Conservation (phyloP, 352 stramenopile species). For the Pythium periplocum region DNA sequence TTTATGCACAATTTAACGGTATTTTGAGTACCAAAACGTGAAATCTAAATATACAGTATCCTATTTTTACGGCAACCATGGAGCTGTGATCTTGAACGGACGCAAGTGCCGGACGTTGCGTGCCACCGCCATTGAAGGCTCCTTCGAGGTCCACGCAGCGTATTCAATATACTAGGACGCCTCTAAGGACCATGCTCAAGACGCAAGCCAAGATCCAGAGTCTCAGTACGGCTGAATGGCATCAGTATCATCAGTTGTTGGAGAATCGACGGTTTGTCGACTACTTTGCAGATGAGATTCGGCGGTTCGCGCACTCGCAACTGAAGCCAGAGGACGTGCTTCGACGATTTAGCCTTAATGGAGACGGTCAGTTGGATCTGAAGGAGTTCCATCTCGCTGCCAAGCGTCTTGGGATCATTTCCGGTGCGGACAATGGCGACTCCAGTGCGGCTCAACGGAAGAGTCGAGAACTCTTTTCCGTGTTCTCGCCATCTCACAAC, state of each 20-base stretch:
- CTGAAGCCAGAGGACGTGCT: slow-evolving; percentile 71
- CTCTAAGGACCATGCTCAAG: slow-evolving; percentile 34
- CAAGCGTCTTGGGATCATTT: slow-evolving; percentile 62
- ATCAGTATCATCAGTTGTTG: slow-evolving; percentile 64
- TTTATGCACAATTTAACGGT: no score
- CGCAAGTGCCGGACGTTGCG: no score
- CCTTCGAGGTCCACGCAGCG: no score
- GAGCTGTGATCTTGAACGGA: no score
- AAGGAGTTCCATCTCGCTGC: slow-evolving; percentile 70
- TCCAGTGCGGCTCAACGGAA: slow-evolving; percentile 4
- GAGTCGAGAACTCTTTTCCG: slow-evolving; percentile 49
- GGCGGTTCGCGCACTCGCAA: slow-evolving; percentile 47
- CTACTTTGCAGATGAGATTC: slow-evolving; percentile 56
- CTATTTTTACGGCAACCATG: no score
- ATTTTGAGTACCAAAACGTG: no score
- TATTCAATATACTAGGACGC: no score
- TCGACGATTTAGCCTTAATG: slow-evolving; percentile 70
- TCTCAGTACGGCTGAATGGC: slow-evolving; percentile 74
- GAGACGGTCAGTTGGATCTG: slow-evolving; percentile 64
- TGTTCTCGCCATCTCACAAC: slow-evolving; percentile 62
- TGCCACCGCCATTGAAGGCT: no score
- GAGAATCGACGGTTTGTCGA: slow-evolving; percentile 46
- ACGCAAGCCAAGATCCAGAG: slow-evolving; percentile 69
- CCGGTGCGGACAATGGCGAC: slow-evolving; percentile 1
- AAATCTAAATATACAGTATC: no score